Conservation (phyloP, 345 rosid genomes). For the Eutrema yunnanense region DNA sequence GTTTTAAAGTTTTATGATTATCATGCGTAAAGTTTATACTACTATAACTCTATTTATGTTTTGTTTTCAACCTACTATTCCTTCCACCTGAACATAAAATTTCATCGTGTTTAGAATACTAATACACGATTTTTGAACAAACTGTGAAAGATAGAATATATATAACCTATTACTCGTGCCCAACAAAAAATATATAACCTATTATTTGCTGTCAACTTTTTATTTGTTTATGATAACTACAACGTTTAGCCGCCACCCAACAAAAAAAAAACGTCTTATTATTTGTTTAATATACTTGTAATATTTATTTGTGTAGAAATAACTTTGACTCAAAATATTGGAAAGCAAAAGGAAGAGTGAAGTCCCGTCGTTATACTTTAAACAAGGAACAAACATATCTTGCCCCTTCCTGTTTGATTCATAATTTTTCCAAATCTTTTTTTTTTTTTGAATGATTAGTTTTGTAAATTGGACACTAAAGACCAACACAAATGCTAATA, state of each 20-base stretch:
- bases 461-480: slow-evolving; percentile 9
- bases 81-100: neutral
- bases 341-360: slow-evolving; percentile 10
- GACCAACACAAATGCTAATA: slow-evolving; percentile 11
- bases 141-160: too few species aligned
- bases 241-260: too few species aligned
- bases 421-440: neutral
- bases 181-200: neutral
- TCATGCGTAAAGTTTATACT: neutral
- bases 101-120: neutral
- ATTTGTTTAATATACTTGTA: neutral
- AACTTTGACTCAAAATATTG: slow-evolving; percentile 6
- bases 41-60: neutral
- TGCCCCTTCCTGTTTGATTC: slow-evolving; percentile 15
- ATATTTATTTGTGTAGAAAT: neutral
- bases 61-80: neutral
- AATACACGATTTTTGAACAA: too few species aligned
- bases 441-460: neutral
- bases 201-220: neutral
- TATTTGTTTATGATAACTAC: neutral
- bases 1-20: neutral
- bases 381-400: slow-evolving; percentile 34
- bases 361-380: slow-evolving; percentile 31
- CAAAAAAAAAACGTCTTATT: neutral
- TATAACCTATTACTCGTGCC: too few species aligned